A percentile compares a stretch with the other conserved stretches of the same genome.
phyloP scores from a whole-genome alignment of 495 filamentous ascomycete species.

The Xylaria cubensis region DNA sequence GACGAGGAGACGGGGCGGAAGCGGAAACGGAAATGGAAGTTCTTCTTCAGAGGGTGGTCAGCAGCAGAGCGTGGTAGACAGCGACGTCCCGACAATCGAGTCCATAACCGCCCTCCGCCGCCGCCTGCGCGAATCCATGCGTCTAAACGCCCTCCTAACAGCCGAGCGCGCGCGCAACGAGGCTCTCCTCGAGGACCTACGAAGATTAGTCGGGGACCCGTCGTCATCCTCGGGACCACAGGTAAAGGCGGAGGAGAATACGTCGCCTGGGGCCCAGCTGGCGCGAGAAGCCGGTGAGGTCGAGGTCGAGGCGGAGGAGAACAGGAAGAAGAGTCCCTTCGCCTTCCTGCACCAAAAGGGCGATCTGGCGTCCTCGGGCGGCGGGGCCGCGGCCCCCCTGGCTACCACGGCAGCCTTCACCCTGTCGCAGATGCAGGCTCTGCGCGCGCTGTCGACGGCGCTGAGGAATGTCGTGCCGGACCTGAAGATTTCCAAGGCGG shows the following conservation, averaged over 20 bases:
- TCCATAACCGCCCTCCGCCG: constrained; percentile 73
- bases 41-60: neutral
- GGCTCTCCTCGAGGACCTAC: constrained; percentile 69
- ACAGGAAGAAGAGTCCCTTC: constrained; percentile 45
- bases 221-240: constrained; percentile 15
- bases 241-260: constrained; percentile 38
- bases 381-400: constrained; percentile 57
- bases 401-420: constrained; percentile 82
- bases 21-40: constrained; percentile 15
- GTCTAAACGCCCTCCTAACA: constrained; percentile 75
- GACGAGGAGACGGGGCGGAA: constrained; percentile 11
- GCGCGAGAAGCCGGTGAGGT: constrained; percentile 31
- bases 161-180: constrained; percentile 81
- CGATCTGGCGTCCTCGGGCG: constrained; percentile 48
- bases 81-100: constrained; percentile 62
- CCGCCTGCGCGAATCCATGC: constrained; percentile 79
- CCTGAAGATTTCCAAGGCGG: constrained; percentile 47
- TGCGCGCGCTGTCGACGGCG: constrained; percentile 68
- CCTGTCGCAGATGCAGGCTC: constrained; percentile 77
- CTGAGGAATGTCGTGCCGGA: constrained; percentile 67
- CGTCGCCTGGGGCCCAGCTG: constrained; percentile 34
- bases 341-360: constrained; percentile 57
- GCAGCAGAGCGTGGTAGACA: neutral
- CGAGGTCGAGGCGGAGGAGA: constrained; percentile 19
- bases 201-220: constrained; percentile 57